Conservation (phyloP, 768 basidiomycete species). For the Tricholoma furcatifolium region DNA sequence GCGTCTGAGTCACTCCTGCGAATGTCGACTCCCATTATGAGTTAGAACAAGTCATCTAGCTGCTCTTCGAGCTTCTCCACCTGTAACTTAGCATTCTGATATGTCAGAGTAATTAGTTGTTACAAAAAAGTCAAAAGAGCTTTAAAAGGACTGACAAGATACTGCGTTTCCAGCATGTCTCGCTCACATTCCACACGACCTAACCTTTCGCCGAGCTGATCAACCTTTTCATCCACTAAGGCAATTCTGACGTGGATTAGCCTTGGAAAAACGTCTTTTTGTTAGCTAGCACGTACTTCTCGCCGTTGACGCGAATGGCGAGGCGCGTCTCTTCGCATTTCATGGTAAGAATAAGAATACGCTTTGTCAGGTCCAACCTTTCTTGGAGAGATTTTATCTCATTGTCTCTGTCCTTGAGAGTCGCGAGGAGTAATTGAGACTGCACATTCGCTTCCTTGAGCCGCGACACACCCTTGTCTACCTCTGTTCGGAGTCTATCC, state of each 20-base stretch:
- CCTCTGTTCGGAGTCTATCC: conserved; percentile 20
- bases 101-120: conserved; percentile 11
- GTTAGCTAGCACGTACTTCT: conserved; percentile 8
- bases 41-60: conserved; percentile 17
- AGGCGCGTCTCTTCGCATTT: conserved; percentile 10
- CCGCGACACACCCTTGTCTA: conserved; percentile 24
- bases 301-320: conserved; percentile 3
- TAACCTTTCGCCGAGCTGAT: conserved; percentile 16
- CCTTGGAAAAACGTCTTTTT: neutral
- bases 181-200: conserved; percentile 9
- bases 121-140: neutral
- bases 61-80: conserved; percentile 23
- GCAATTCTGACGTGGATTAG: neutral
- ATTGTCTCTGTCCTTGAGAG: conserved; percentile 21
- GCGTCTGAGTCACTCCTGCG: no score
- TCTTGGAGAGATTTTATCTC: conserved; percentile 19
- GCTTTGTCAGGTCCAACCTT: conserved; percentile 9
- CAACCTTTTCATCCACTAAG: conserved; percentile 14
- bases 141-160: conserved; percentile 13
- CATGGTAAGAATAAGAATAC: conserved; percentile 8
- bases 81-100: conserved; percentile 17
- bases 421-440: conserved; percentile 14
- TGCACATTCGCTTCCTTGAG: conserved; percentile 26
- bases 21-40: neutral
- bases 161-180: conserved; percentile 16